A percentile compares a stretch with the other conserved stretches of the same genome.
These are phyloP conservation scores for Pilasporangium apinafurcum DNA, from an alignment of 352 stramenopile genomes.

Conservation along the genomic window DNA sequence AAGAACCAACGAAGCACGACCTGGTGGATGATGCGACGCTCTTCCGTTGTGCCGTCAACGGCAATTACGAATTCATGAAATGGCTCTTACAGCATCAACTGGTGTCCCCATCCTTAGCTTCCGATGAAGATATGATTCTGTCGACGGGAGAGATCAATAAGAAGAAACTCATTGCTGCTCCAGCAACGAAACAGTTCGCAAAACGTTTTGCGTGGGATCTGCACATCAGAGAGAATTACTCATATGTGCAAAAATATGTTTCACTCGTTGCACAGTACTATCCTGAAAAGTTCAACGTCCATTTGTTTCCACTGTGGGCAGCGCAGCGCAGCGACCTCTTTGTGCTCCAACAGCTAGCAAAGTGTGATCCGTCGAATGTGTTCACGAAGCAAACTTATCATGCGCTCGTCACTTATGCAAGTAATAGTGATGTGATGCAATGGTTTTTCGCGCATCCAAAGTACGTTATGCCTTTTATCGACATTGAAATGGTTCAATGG, in stretches of 20 bases:
- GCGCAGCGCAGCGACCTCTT: conserved; percentile 22
- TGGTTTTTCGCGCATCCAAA: conserved; percentile 22
- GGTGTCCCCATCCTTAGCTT: conserved; percentile 6
- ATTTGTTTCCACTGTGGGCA: conserved; percentile 22
- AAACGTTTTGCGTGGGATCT: conserved; percentile 21
- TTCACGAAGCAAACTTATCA: conserved; percentile 22
- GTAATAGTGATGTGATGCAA: conserved; percentile 17
- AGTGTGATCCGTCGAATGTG: conserved; percentile 18
- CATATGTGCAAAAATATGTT: conserved; percentile 18
- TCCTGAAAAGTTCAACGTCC: conserved; percentile 11
- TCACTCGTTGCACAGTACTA: conserved; percentile 13
- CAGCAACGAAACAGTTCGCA: conserved; percentile 7
- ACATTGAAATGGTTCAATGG: conserved; percentile 21
- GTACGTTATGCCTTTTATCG: conserved; percentile 7
- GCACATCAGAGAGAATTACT: conserved; percentile 16
- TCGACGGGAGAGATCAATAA: conserved; percentile 1
- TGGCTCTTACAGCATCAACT: conserved; percentile 18
- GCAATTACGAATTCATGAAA: conserved; percentile 19
- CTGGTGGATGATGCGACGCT: conserved; percentile 16
- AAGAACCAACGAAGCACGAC: conserved; percentile 7
- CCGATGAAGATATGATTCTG: not conserved
- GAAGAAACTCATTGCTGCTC: conserved; percentile 1
- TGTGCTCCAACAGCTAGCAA: conserved; percentile 15
- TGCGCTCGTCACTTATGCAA: conserved; percentile 25
- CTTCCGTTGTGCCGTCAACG: conserved; percentile 9